These are phyloP conservation scores for Geotrichum cucujoidarum DNA, from an alignment of 1,139 yeast species.

Conservation along the genomic window DNA sequence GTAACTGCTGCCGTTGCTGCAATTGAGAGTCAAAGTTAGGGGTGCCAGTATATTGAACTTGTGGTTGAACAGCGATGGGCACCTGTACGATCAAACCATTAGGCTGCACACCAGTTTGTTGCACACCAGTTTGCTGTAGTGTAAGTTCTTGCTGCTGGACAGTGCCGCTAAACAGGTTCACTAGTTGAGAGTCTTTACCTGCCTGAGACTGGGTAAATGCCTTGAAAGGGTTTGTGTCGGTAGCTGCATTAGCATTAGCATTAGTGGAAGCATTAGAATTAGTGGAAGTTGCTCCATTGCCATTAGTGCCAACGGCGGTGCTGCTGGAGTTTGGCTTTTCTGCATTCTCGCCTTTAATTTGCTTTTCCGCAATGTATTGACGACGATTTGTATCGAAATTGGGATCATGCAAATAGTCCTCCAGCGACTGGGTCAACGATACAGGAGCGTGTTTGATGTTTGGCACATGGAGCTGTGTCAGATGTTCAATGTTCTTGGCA, in stretches of 20 bases:
- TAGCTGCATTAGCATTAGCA: constrained; percentile 30
- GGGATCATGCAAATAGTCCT: constrained; percentile 84
- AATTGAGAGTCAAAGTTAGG: no score
- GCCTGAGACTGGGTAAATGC: constrained; percentile 16
- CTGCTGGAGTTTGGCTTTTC: constrained; percentile 10
- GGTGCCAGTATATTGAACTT: constrained; percentile 20
- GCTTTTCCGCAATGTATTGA: constrained; percentile 68
- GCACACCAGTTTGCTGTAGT: not conserved
- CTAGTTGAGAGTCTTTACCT: constrained; percentile 22
- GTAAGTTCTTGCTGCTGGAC: constrained; percentile 21
- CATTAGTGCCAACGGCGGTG: not conserved
- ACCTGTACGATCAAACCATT: not conserved
- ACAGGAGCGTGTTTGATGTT: constrained; percentile 97
- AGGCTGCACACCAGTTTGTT: constrained; percentile 12
- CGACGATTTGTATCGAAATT: constrained; percentile 74
- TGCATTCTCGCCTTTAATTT: constrained; percentile 31
- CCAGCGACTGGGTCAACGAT: constrained; percentile 77
- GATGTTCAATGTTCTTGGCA: constrained; percentile 81
- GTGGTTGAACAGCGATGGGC: constrained; percentile 22
- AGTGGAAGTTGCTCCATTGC: constrained; percentile 16
- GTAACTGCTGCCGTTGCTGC: constrained; percentile 1
- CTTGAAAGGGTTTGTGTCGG: constrained; percentile 26
- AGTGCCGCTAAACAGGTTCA: constrained; percentile 25
- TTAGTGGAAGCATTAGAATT: constrained; percentile 31
- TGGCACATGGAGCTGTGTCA: constrained; percentile 88